A percentile compares a stretch with the other conserved stretches of the same genome.
Conservation (phyloP, 1,284 basidiomycete species). For the Trichosporon faecale region DNA sequence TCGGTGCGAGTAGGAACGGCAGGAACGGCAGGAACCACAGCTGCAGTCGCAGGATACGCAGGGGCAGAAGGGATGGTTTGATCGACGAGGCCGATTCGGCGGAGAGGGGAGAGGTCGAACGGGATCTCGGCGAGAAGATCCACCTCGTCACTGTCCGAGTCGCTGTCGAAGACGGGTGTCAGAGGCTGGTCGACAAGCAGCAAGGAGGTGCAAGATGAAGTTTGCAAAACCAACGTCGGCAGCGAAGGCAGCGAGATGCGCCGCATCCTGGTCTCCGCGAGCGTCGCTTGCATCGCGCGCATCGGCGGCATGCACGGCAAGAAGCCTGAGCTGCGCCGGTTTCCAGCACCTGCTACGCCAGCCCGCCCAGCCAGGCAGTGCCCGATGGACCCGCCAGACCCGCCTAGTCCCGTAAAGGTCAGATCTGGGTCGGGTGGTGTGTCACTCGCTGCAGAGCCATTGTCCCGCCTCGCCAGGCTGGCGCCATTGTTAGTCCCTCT, state of each 20-base stretch:
- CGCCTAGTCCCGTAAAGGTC: neutral
- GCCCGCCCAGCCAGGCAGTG: neutral
- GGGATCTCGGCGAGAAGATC: neutral
- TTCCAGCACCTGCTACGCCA: neutral
- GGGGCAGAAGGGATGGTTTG: neutral
- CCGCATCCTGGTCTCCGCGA: neutral
- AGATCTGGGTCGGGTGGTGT: neutral
- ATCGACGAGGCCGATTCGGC: neutral
- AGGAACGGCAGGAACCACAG: neutral
- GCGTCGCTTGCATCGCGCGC: neutral
- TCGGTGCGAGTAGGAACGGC: no score
- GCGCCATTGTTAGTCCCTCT: neutral
- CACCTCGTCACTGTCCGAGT: neutral
- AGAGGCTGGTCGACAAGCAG: neutral
- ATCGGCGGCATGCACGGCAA: neutral
- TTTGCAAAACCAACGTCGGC: constrained; percentile 4
- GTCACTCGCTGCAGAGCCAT: neutral
- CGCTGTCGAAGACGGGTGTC: neutral
- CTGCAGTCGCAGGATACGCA: neutral
- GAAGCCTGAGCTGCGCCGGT: neutral
- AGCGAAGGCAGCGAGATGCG: neutral
- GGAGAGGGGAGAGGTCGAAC: neutral
- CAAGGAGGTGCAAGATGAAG: constrained; percentile 1
- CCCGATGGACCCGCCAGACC: neutral
- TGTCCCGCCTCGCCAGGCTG: neutral